Conservation (phyloP, 192 early-diverging fungal genomes). For the Podila epicladia region DNA sequence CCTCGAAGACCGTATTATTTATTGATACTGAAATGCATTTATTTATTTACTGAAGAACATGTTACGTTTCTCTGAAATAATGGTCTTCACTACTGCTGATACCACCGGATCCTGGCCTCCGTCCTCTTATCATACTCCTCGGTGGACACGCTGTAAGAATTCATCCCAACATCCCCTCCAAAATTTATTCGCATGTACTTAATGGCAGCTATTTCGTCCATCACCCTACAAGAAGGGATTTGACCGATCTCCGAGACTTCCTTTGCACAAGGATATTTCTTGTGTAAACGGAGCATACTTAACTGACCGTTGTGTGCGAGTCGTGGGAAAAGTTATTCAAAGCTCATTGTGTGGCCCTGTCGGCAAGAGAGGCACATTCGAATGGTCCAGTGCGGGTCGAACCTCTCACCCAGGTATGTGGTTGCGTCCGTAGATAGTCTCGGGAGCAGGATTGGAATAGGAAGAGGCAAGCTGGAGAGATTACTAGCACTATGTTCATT, state of each 20-base stretch:
- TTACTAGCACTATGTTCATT: background rate
- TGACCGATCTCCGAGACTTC: background rate
- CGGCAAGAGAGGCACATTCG: constrained; percentile 21
- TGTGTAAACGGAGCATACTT: background rate
- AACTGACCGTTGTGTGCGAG: background rate
- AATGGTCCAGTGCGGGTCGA: constrained; percentile 16
- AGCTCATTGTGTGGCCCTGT: background rate
- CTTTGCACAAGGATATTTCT: background rate
- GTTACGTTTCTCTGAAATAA: too few relatives aligned
- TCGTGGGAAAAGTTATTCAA: constrained; percentile 11
- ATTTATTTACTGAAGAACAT: too few relatives aligned
- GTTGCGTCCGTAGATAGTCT: constrained; percentile 1
- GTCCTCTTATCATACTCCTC: too few relatives aligned
- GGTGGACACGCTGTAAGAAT: too few relatives aligned
- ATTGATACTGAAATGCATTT: too few relatives aligned
- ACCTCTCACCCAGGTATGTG: constrained; percentile 15
- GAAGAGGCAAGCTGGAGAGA: constrained; percentile 1
- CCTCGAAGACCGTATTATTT: too few relatives aligned
- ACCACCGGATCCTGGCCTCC: too few relatives aligned
- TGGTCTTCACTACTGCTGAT: too few relatives aligned
- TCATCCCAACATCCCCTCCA: too few relatives aligned
- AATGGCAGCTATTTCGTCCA: background rate
- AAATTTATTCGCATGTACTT: too few relatives aligned
- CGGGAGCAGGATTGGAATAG: constrained; percentile 7
- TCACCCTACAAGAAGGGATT: background rate